phyloP scores from a whole-genome alignment of 2,329 filamentous ascomycete species.

The Exserohilum turcica region DNA sequence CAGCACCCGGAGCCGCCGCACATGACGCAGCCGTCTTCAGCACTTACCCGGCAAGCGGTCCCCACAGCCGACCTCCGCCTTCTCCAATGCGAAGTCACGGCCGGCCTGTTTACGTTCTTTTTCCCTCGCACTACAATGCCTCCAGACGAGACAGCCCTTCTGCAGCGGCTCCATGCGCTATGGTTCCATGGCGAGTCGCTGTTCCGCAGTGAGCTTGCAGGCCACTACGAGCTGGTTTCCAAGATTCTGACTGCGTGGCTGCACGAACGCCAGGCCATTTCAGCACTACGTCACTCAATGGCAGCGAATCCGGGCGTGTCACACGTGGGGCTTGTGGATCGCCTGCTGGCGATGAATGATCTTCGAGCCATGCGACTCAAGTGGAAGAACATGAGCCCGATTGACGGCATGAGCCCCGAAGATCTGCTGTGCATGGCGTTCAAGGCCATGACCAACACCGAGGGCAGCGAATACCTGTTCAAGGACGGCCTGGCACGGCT shows the following conservation, averaged over 20 bases:
- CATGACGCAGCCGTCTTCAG: constrained; percentile 2
- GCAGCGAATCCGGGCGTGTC: constrained; percentile 30
- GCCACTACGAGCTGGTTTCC: constrained; percentile 34
- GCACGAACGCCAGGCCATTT: constrained; percentile 38
- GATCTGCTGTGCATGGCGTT: constrained; percentile 43
- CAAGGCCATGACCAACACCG: constrained; percentile 40
- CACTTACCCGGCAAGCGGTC: constrained; percentile 8
- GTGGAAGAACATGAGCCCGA: constrained; percentile 45
- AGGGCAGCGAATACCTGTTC: constrained; percentile 42
- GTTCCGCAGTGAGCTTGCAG: constrained; percentile 34
- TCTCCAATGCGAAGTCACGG: constrained; percentile 42
- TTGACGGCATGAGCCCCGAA: constrained; percentile 39
- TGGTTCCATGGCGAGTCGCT: constrained; percentile 35
- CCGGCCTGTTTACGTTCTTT: constrained; percentile 38
- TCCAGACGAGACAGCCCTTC: constrained; percentile 32
- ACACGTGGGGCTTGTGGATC: constrained; percentile 36
- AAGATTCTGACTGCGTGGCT: constrained; percentile 42
- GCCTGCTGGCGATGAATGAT: constrained; percentile 43
- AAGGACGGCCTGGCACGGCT: constrained; percentile 39
- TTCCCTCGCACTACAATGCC: constrained; percentile 31
- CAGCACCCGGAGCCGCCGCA: constrained; percentile 27
- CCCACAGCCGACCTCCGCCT: constrained; percentile 28
- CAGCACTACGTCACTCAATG: constrained; percentile 31
- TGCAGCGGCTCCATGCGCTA: constrained; percentile 34
- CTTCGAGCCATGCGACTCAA: constrained; percentile 41